Evolutionary conservation across 306 rosid species (phyloP), one percentile per base, ranked within the genome.

Genomic region (Carpinus viminea): DNA sequence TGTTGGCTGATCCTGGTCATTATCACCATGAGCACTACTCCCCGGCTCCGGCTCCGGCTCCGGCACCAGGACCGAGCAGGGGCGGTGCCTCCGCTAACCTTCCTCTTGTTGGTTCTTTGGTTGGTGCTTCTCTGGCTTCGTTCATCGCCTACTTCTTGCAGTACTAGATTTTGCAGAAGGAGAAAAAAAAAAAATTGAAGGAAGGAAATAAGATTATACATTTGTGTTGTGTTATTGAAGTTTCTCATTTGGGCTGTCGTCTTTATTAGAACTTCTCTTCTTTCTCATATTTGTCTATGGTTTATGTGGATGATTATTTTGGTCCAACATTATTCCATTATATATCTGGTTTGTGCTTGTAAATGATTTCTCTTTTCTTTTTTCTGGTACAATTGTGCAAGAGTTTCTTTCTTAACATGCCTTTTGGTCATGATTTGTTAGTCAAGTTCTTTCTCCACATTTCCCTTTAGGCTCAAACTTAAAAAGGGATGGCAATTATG

Each of bases 101-200:
- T 4, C 72, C 72, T 2, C 7, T 20, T 36, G 26, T 68, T 68
- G 72, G 72, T 68, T 68, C 72, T 16, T 36, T 41, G 12, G 72
- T 68, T 20, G 72, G 72, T 45, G 72, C 52, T 20, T 68, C 52
- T 41, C 72, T 68, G 17, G 72, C 2, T 4, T 68, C 72, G 7
- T 6, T 68, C 10, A 41, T 68, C 48, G 48, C 48, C 48, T 45
- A 45, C 48, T 45, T 6, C 48, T 10, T 45, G 48, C 48, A 45
- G 13, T 50, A 50, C 4, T 50, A 50, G 17, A 3, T 0, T 50
- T 12, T 50, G 4, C 17, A 50, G 13, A 31, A 31, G 34, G 34
- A 31, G 54, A 10, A 10, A 50, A 12, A 50, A 50, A 12, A 50
- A 50, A 11, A 12, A 50, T 7, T 12, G 17, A 3, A 12, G 13